Evolutionary conservation across 2,329 filamentous ascomycete genomes (phyloP), one percentile per base, ranked within the genome.

Genomic region (Ceratocystiopsis sp.): DNA sequence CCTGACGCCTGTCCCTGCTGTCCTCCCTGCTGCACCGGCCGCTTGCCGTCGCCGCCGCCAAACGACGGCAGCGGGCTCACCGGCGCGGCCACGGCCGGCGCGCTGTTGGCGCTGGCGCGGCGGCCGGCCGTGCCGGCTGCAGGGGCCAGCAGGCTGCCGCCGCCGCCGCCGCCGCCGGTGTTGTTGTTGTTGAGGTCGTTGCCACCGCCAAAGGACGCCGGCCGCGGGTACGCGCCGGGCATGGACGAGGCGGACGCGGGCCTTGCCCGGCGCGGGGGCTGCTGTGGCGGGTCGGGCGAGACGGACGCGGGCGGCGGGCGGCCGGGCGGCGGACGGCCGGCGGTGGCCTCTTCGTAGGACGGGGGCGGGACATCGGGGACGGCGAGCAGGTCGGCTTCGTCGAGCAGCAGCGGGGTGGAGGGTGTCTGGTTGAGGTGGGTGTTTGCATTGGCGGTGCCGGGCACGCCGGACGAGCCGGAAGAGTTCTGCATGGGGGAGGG

Each of bases 271-370:
- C 38, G 14, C 21, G 12, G 15, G 14, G 14, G 19, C 9, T 21
- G 21, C 21, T 21, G 8, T 14, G 3, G 6, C 13, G 35, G 19
- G 12, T 11, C 14, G 7, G 36, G 4, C 6, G 17, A 5, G 21
- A 4, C 10, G 32, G 39, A 10, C 18, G 40, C 34, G 4, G 5
- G 33, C 35, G 16, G n/a, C 4, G 16, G 41, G 2, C 21, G 21
- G 4, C 21, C 21, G 21, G 21, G 21, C 21, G 21, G 19, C 32
- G 14, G 25, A 2, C 3, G 32, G 36, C 7, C 41, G 36, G 45
- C 48, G 14, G 35, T 44, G 33, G 49, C 49, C 35, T 50, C 49
- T 38, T 50, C 49, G 44, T 50, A 50, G 7, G 47, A 46, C 16
- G 49, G 49, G 10, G 49, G 49, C 4, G 48, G 48, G n/a, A 34